These are phyloP conservation scores for Sorghum bicolor DNA, from an alignment of 176 grass and related monocot species.

Conservation along the genomic window Sorghum_bicolor_NCBIv3 NC_012875.2:19130001-19130500, in stretches of 20 bases:
- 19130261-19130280: neutral
- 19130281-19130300: slow-evolving; percentile 22
- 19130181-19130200: slow-evolving; percentile 99
- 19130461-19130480: slow-evolving; percentile 18
- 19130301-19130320: slow-evolving; percentile 35
- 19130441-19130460: slow-evolving; percentile 8
- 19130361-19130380: slow-evolving; percentile 96
- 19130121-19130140: neutral
- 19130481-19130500: slow-evolving; percentile 26
- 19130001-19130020: neutral
- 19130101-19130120: slow-evolving; percentile 6
- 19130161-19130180: slow-evolving; percentile 93
- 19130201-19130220: slow-evolving; percentile 93
- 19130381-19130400: slow-evolving; percentile 83
- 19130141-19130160: slow-evolving; percentile 76
- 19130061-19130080: neutral
- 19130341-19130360: slow-evolving; percentile 99
- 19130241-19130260: slow-evolving; percentile 64
- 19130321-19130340: slow-evolving; percentile 72
- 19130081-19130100: neutral
- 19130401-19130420: slow-evolving; percentile 76
- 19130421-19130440: slow-evolving; percentile 48
- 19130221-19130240: slow-evolving; percentile 84
- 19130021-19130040: neutral
- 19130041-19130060: neutral